Conservation (phyloP, 2,329 filamentous ascomycete genomes). For the Ophiocordyceps camponoti-leonardi region DNA sequence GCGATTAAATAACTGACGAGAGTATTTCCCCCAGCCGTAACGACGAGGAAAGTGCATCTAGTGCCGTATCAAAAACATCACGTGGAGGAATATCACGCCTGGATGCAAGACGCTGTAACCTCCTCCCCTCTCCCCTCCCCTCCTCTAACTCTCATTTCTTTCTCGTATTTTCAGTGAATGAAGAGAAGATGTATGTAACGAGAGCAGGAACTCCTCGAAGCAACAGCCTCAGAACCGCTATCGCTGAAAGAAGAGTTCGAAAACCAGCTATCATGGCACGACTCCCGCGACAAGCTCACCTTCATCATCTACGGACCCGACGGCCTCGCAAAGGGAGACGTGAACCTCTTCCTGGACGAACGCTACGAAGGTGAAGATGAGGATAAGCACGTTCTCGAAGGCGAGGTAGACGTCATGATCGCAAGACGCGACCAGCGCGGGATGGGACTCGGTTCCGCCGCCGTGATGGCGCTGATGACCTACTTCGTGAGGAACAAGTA, state of each 20-base stretch:
- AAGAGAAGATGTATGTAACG: no score
- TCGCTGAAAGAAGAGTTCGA: constrained; percentile 67
- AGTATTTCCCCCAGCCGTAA: constrained; percentile 35
- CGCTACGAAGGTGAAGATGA: constrained; percentile 29
- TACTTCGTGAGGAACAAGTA: constrained; percentile 43
- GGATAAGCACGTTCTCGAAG: constrained; percentile 23
- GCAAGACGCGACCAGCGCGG: constrained; percentile 40
- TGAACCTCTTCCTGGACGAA: constrained; percentile 63
- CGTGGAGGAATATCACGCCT: constrained; percentile 67
- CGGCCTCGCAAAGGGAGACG: constrained; percentile 50
- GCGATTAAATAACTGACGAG: neutral
- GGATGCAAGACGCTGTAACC: constrained; percentile 69
- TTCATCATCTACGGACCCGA: constrained; percentile 64
- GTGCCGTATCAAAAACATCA: constrained; percentile 75
- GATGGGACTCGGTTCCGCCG: constrained; percentile 45
- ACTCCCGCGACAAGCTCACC: constrained; percentile 71
- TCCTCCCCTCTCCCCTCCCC: neutral
- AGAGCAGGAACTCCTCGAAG: constrained; percentile 62
- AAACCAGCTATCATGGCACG: constrained; percentile 81
- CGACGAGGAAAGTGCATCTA: constrained; percentile 48
- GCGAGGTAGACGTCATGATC: constrained; percentile 81
- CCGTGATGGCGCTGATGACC: constrained; percentile 48
- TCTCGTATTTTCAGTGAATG: no score
- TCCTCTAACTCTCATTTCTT: neutral
- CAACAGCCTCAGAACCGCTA: constrained; percentile 77